Evolutionary conservation across 768 basidiomycete genomes (phyloP), one percentile per base, ranked within the genome.

Genomic region (Amanita rimosa): DNA sequence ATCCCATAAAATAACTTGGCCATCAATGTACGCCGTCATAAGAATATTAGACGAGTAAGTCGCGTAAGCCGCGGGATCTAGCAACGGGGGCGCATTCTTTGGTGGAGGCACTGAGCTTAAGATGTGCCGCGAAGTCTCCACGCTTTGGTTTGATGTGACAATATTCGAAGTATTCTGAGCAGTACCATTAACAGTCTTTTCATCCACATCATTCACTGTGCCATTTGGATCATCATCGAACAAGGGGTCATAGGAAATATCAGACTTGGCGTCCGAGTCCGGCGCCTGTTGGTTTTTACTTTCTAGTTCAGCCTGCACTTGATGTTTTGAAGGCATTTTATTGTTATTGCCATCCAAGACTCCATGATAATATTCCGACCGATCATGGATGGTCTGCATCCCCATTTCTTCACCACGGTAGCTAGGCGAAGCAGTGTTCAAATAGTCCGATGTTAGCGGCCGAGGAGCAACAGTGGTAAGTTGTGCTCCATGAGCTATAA

Each of bases 1-100:
- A 61, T 99, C 95, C 85, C 95, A 95, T 10, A 99, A 62, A 41
- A 93, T 76, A 13, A 97, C 77, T 60, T 94, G 88, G 1, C 96
- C 95, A 57, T 98, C 94, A 55, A 95, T 85, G 7, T 81, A 83
- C 26, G 88, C 83, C 8, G 89, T 92, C 78, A 99, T 75, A 22
- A 98, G 64, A 16, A 95, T 60, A 60, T 97, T 90, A 7, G 83
- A 68, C 7, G 92, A 94, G 64, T 80, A 88, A 9, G 72, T 66
- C 10, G 73, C 60, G 55, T 82, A 90, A 9, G 67, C 69, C 8
- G 70, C 60, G 0, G 76, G 65, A 54, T 86, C 79, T 29, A 96
- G 67, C 16, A 89, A 64, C 0, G 87, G 85, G 22, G 85, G 85
- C 6, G 84, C 84, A 52, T 82, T 84, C 60, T 83, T 88, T 0